A percentile compares a stretch with the other conserved stretches of the same genome.
Conservation (phyloP, 2,329 filamentous ascomycete genomes). For the Aureobasidium melanogenum region DNA sequence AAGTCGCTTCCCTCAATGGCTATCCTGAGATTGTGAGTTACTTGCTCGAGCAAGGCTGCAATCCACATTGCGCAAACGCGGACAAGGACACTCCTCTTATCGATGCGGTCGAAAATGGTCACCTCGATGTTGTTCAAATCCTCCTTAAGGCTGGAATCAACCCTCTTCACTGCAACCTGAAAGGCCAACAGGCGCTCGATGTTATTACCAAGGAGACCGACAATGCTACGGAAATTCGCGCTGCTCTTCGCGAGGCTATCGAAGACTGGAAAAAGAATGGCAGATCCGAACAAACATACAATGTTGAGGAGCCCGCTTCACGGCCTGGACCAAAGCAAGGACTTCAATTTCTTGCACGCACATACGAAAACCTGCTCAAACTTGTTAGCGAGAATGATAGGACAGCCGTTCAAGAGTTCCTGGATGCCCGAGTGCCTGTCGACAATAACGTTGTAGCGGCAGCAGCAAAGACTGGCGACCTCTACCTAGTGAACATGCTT, state of each 20-base stretch:
- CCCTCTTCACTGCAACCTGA: slow-evolving; percentile 53
- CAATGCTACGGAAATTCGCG: slow-evolving; percentile 62
- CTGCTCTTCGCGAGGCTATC: slow-evolving; percentile 37
- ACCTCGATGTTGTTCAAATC: slow-evolving; percentile 77
- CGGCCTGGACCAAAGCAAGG: slow-evolving; percentile 28
- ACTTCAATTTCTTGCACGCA: slow-evolving; percentile 42
- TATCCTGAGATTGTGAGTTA: slow-evolving; percentile 80
- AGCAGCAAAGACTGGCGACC: slow-evolving; percentile 84
- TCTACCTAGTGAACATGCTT: slow-evolving; percentile 71
- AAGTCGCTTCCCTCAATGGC: slow-evolving; percentile 84
- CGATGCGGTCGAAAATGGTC: slow-evolving; percentile 92
- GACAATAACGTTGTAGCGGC: slow-evolving; percentile 85
- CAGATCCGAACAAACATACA: slow-evolving; percentile 39
- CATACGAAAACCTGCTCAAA: slow-evolving; percentile 39
- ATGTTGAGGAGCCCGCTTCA: slow-evolving; percentile 34
- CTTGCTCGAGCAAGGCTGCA: slow-evolving; percentile 74
- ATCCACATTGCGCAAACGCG: slow-evolving; percentile 67
- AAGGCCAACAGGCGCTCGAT: slow-evolving; percentile 80
- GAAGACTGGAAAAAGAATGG: slow-evolving; percentile 29
- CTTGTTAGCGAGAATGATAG: slow-evolving; percentile 42
- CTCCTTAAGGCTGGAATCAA: slow-evolving; percentile 83
- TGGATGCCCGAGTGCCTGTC: slow-evolving; percentile 31
- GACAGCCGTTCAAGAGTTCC: slow-evolving; percentile 39
- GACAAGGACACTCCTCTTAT: slow-evolving; percentile 84
- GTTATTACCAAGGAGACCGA: slow-evolving; percentile 72